Conservation (phyloP, 139 green algal genomes). For the Picochlorum sp. region DNA sequence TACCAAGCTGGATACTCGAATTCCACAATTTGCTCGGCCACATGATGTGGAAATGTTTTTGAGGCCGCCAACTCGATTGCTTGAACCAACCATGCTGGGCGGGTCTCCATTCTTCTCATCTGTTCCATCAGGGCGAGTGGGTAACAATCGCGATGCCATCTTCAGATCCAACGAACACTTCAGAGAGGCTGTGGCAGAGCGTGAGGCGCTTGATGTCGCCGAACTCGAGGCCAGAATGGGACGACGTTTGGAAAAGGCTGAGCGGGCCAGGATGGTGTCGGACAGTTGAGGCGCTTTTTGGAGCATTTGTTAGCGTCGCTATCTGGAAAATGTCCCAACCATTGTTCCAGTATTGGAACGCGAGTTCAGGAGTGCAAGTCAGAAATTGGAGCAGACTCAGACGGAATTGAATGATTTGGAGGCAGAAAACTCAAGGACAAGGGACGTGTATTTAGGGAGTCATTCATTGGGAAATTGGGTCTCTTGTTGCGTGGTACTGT, state of each 20-base stretch:
- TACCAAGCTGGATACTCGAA: conserved; percentile 93
- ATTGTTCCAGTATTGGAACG: conserved; percentile 87
- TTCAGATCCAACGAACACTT: conserved; percentile 90
- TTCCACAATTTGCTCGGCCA: conserved; percentile 80
- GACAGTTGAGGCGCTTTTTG: conserved; percentile 78
- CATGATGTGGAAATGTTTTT: conserved; percentile 88
- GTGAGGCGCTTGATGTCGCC: conserved; percentile 59
- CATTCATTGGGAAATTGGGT: conserved; percentile 71
- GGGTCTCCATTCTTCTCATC: conserved; percentile 91
- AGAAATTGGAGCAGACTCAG: conserved; percentile 46
- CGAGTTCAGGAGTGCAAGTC: conserved; percentile 60
- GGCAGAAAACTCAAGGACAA: conserved; percentile 63
- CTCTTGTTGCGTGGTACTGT: conserved; percentile 78
- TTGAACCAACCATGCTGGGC: conserved; percentile 74
- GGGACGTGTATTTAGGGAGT: conserved; percentile 66
- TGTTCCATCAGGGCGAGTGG: conserved; percentile 82
- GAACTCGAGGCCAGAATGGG: conserved; percentile 63
- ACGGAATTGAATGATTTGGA: conserved; percentile 53
- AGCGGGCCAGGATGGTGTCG: conserved; percentile 70
- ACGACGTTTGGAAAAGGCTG: conserved; percentile 41
- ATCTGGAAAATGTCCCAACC: conserved; percentile 82
- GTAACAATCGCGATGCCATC: conserved; percentile 56
- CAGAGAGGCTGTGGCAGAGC: conserved; percentile 62
- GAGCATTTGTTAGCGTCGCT: conserved; percentile 85
- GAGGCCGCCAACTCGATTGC: conserved; percentile 49